Evolutionary conservation across 768 basidiomycete species (phyloP), one percentile per base, ranked within the genome.

Genomic region (Pleurotus djamor): DNA sequence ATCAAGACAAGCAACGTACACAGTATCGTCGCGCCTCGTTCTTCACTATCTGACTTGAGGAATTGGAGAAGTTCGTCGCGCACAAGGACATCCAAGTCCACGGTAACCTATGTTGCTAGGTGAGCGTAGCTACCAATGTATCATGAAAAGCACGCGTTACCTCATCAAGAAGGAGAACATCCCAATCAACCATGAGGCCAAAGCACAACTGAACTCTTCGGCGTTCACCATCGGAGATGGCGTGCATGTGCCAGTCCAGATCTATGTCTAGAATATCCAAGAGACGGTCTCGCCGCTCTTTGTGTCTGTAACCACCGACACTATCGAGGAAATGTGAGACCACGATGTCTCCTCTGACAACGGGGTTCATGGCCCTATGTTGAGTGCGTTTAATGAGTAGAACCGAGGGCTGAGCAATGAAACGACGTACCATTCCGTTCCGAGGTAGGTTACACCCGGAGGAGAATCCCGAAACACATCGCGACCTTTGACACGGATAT

Each of bases 261-360:
- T 99, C 97, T 59, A 99, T 85, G 69, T 98, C 96, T 45, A 98
- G 77, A 60, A 99, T 91, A 72, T 94, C 89, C 57, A 99, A 86
- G 3, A 99, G 81, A 5, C 68, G 74, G 70, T 99, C 93, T 44
- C 96, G 80, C 34, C 95, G 82, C 65, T 87, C 89, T 71, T 96
- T 96, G 75, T 98, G 84, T 56, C 94, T 81, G 70, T 97, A 98
- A 0, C 97, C 97, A 12, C 97, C 97, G 4, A 99, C 93, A 14
- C 94, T 96, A 71, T 99, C 93, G n/a, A 99, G 78, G 72, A 99
- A 99, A 50, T 85, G 79, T n/a, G 91, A 87, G 3, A 99, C 97
- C 35, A 87, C 78, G 61, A 98, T 96, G 71, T 98, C 97, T 7
- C 91, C 80, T 35, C 96, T 84, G 10, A 98, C 96, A 59, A 98